phyloP scores from a whole-genome alignment of 768 basidiomycete genomes.

The Lanmaoa rubissima region DNA sequence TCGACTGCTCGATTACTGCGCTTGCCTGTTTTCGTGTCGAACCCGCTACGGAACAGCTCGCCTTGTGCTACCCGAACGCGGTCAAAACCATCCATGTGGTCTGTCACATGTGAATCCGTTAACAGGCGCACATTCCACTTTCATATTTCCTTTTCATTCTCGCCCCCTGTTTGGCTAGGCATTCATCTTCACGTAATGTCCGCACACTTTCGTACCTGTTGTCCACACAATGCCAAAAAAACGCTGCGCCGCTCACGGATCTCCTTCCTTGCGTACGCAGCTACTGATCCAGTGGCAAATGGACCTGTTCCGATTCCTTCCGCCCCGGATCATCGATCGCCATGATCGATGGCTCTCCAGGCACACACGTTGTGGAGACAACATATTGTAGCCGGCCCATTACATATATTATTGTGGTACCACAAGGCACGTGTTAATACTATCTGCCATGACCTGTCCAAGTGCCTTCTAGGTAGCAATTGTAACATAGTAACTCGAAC shows the following conservation, averaged over 20 bases:
- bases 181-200: slow-evolving; percentile 8
- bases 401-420: background rate
- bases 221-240: background rate
- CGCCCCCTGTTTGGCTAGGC: background rate
- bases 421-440: background rate
- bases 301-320: slow-evolving; percentile 6
- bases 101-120: slow-evolving; percentile 12
- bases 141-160: slow-evolving; percentile 17
- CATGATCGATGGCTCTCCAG: slow-evolving; percentile 11
- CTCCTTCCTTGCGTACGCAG: background rate
- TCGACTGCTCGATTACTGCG: background rate
- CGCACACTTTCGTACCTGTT: background rate
- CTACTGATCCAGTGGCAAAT: background rate
- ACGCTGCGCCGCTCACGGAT: background rate
- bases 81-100: slow-evolving; percentile 6
- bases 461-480: background rate
- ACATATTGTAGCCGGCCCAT: too few relatives aligned
- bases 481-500: background rate
- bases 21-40: slow-evolving; percentile 1
- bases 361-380: slow-evolving; percentile 2
- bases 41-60: slow-evolving; percentile 9
- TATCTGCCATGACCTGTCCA: background rate
- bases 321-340: slow-evolving; percentile 13
- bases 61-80: background rate
- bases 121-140: background rate